phyloP scores from a whole-genome alignment of 495 filamentous ascomycete species.

The Podospora anserina region DNA sequence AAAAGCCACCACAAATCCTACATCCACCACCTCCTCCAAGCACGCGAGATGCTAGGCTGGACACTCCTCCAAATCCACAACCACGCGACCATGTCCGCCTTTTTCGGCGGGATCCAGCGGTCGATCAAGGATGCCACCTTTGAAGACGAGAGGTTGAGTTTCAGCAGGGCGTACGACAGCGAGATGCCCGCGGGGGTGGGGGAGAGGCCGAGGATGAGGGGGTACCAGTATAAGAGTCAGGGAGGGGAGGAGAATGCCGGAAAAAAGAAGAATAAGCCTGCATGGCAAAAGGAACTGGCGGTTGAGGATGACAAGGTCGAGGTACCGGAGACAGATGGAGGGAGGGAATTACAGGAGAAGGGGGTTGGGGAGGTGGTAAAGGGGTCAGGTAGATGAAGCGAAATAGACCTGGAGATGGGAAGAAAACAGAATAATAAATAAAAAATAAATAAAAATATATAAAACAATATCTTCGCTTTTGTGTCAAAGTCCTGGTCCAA shows the following conservation, averaged over 20 bases:
- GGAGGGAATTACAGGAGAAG: slow-evolving; percentile 52
- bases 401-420: too few relatives aligned
- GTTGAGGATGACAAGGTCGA: slow-evolving; percentile 22
- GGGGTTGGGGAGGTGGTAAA: slow-evolving; percentile 57
- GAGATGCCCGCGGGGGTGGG: slow-evolving; percentile 71
- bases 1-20: slow-evolving; percentile 79
- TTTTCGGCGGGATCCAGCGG: slow-evolving; percentile 67
- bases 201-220: slow-evolving; percentile 74
- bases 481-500: too few relatives aligned
- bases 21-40: slow-evolving; percentile 76
- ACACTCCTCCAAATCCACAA: slow-evolving; percentile 91
- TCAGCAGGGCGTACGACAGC: slow-evolving; percentile 60
- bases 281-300: slow-evolving; percentile 50
- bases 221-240: slow-evolving; percentile 77
- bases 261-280: slow-evolving; percentile 62
- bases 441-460: too few relatives aligned
- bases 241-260: slow-evolving; percentile 49
- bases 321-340: slow-evolving; percentile 21
- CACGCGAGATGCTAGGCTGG: slow-evolving; percentile 97
- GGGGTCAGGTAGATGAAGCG: not conserved
- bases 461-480: too few relatives aligned
- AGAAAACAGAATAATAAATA: too few relatives aligned
- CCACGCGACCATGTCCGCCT: slow-evolving; percentile 62
- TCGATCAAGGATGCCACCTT: slow-evolving; percentile 55
- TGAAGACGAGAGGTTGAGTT: slow-evolving; percentile 54